phyloP scores from a whole-genome alignment of 2,329 filamentous ascomycete genomes.

The Cadophora sp. region DNA sequence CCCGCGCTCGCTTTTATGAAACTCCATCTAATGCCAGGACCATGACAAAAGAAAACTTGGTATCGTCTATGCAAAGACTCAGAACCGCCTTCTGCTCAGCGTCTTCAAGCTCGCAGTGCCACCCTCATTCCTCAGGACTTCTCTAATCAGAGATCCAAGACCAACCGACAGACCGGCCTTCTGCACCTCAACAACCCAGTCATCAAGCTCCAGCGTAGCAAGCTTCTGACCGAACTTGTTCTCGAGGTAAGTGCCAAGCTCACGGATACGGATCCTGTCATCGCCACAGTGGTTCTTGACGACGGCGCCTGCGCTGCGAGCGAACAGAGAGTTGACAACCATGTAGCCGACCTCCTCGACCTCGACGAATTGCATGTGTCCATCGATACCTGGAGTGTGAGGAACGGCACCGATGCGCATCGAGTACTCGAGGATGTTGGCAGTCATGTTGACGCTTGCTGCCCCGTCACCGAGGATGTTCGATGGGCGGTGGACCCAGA shows the following conservation, averaged over 20 bases:
- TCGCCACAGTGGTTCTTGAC: constrained; percentile 28
- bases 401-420: constrained; percentile 24
- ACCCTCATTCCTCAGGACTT: constrained; percentile 24
- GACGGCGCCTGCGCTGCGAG: constrained; percentile 20
- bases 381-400: constrained; percentile 23
- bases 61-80: background rate
- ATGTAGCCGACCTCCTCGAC: constrained; percentile 28
- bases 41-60: constrained; percentile 9
- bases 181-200: constrained; percentile 22
- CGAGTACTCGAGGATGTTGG: constrained; percentile 30
- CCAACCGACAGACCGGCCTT: constrained; percentile 21
- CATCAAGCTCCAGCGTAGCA: constrained; percentile 20
- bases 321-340: constrained; percentile 24
- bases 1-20: background rate
- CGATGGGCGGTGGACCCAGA: constrained; percentile 29
- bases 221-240: constrained; percentile 22
- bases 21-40: constrained; percentile 3
- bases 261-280: constrained; percentile 22
- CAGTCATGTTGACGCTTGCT: constrained; percentile 26
- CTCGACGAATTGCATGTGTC: constrained; percentile 27
- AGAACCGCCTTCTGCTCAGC: constrained; percentile 19
- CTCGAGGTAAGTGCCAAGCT: constrained; percentile 23
- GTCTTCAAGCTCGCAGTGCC: constrained; percentile 26
- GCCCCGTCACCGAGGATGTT: constrained; percentile 26
- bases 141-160: constrained; percentile 23